phyloP scores from a whole-genome alignment of 768 basidiomycete species.

The Tubosaeta brunneosetosa region DNA sequence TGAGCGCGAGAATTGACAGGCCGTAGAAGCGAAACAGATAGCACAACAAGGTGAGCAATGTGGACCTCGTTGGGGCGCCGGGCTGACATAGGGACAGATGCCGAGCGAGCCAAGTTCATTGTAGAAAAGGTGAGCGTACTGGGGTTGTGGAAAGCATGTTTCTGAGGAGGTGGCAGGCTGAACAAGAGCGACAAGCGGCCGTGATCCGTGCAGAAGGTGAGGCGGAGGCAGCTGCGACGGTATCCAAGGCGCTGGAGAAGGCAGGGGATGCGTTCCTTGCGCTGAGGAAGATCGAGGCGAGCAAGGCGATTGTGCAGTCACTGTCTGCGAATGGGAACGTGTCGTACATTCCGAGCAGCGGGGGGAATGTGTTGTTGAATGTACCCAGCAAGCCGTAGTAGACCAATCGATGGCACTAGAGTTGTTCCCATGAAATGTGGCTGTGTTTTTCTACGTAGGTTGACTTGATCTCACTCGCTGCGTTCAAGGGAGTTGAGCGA shows the following conservation, averaged over 20 bases:
- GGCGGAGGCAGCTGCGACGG: constrained; percentile 93
- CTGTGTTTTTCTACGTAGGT: constrained; percentile 15
- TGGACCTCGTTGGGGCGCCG: not conserved
- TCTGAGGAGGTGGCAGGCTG: constrained; percentile 58
- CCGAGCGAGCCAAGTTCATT: constrained; percentile 97
- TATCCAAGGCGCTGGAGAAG: constrained; percentile 84
- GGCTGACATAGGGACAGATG: constrained; percentile 54
- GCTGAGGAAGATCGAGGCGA: constrained; percentile 94
- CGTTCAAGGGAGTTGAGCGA: constrained; percentile 20
- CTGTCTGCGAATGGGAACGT: constrained; percentile 77
- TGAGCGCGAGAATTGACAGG: constrained; percentile 35
- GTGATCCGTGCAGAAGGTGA: constrained; percentile 98
- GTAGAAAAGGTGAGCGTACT: constrained; percentile 79
- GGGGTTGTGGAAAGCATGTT: constrained; percentile 2
- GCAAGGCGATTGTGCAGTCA: constrained; percentile 93
- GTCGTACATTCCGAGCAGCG: constrained; percentile 81
- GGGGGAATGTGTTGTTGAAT: constrained; percentile 78
- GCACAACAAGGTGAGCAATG: constrained; percentile 84
- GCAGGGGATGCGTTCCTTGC: constrained; percentile 96
- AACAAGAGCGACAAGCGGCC: constrained; percentile 98
- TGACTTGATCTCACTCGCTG: constrained; percentile 22
- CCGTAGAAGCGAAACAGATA: constrained; percentile 99
- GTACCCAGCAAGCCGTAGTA: constrained; percentile 50
- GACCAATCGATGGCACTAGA: not conserved
- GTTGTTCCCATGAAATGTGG: constrained; percentile 24